These are phyloP conservation scores for Jatropha multifida DNA, from an alignment of 441 rosid species.

Conservation along the genomic window DNA sequence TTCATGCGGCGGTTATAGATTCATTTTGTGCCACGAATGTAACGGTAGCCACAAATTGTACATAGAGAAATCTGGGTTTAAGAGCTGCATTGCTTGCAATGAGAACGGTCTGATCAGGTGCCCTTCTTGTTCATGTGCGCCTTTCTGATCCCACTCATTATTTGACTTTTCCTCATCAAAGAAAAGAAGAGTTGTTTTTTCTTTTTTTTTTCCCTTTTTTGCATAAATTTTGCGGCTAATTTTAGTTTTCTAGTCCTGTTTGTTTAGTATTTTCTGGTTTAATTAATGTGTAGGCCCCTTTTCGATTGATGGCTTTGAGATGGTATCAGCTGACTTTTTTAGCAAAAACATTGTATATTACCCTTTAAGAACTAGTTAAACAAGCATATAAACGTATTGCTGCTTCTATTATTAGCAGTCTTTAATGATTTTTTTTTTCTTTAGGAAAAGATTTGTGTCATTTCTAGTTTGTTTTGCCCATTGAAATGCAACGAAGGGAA, in stretches of 20 bases:
- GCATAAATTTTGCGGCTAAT: neutral
- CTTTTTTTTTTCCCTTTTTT: neutral
- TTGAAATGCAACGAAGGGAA: neutral
- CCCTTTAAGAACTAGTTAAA: neutral
- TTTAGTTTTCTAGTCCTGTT: neutral
- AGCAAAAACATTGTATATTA: neutral
- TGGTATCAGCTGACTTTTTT: neutral
- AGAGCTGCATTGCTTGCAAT: constrained; percentile 49
- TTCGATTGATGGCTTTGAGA: neutral
- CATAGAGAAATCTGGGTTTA: constrained; percentile 44
- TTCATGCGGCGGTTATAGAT: constrained; percentile 55
- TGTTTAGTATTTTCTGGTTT: neutral
- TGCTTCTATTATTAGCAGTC: neutral
- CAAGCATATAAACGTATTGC: neutral
- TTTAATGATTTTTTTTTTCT: neutral
- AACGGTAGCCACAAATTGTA: constrained; percentile 73
- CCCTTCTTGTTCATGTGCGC: constrained; percentile 35
- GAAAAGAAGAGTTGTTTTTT: neutral
- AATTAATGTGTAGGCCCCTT: neutral
- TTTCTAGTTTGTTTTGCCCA: neutral
- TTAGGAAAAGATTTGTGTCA: neutral
- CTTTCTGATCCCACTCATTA: constrained; percentile 12
- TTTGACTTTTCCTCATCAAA: neutral
- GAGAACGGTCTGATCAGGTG: constrained; percentile 63
- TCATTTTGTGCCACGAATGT: constrained; percentile 49